Evolutionary conservation across 2,329 filamentous ascomycete species (phyloP).

Genomic region (Curvularia sp.): DNA sequence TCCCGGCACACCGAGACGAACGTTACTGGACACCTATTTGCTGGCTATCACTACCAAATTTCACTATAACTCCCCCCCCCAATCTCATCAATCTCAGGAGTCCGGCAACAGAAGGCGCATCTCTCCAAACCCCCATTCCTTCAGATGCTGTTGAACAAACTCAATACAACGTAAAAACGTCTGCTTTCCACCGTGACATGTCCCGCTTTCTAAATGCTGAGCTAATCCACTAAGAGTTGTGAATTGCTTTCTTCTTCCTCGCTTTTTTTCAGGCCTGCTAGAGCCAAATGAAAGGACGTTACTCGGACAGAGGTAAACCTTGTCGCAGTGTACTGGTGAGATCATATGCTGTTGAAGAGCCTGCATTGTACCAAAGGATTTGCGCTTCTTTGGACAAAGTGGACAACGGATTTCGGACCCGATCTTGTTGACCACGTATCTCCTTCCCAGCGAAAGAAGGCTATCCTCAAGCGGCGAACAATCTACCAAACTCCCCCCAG

Average conservation of each 20-base stretch:
- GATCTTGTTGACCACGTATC: not conserved
- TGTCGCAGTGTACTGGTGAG: slow-evolving; percentile 1
- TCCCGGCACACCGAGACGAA: not conserved
- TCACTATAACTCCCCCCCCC: not conserved
- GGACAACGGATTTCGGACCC: slow-evolving; percentile 3
- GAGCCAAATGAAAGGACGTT: not conserved
- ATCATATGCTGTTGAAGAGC: slow-evolving; percentile 2
- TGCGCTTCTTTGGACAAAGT: slow-evolving; percentile 2
- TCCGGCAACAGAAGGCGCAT: slow-evolving; percentile 14
- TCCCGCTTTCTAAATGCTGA: slow-evolving; percentile 18
- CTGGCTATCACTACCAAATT: not conserved
- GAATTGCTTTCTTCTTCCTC: slow-evolving; percentile 13
- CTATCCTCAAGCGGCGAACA: slow-evolving; percentile 8
- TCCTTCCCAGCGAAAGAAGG: slow-evolving; percentile 1
- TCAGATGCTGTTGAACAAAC: slow-evolving; percentile 15
- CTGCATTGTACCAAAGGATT: slow-evolving; percentile 4
- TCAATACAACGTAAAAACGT: slow-evolving; percentile 13
- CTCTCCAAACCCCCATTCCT: slow-evolving; percentile 14
- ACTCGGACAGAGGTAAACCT: slow-evolving; percentile 2
- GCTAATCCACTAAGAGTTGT: slow-evolving; percentile 18
- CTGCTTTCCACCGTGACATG: slow-evolving; percentile 10
- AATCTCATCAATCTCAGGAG: slow-evolving; percentile 1
- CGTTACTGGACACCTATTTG: not conserved
- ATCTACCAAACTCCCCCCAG: slow-evolving; percentile 1
- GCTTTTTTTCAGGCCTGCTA: not conserved